phyloP scores from a whole-genome alignment of 352 stramenopile genomes.

The Phytophthora rubi region DNA sequence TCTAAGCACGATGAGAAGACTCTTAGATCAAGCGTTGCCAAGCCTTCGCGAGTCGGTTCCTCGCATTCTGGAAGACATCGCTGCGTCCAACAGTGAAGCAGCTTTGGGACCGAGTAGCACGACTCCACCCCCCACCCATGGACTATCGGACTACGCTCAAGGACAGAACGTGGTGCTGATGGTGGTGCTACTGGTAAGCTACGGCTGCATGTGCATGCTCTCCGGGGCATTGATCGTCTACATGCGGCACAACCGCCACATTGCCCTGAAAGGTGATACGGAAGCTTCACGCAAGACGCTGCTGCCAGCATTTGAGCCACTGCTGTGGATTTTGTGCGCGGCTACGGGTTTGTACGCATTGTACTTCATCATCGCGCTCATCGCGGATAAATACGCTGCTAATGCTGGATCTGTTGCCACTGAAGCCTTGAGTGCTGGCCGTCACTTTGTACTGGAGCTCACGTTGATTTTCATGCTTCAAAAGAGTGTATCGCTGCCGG shows the following conservation, averaged over 20 bases:
- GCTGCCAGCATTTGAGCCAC: slow-evolving; percentile 54
- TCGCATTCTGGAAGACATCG: slow-evolving; percentile 23
- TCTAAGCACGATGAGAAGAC: slow-evolving; percentile 17
- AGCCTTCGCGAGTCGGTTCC: slow-evolving; percentile 23
- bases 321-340: slow-evolving; percentile 50
- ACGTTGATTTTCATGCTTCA: slow-evolving; percentile 63
- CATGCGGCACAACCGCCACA: slow-evolving; percentile 51
- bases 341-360: slow-evolving; percentile 37
- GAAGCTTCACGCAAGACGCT: slow-evolving; percentile 56
- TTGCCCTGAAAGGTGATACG: slow-evolving; percentile 42
- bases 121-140: not conserved
- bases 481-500: slow-evolving; percentile 56
- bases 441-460: slow-evolving; percentile 54
- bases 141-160: slow-evolving; percentile 27
- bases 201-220: slow-evolving; percentile 43
- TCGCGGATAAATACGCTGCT: slow-evolving; percentile 28
- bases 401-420: slow-evolving; percentile 24
- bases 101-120: not conserved
- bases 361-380: slow-evolving; percentile 41
- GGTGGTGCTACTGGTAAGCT: slow-evolving; percentile 45
- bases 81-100: not conserved
- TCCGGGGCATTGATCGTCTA: slow-evolving; percentile 48
- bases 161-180: slow-evolving; percentile 42
- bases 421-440: slow-evolving; percentile 46
- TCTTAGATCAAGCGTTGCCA: slow-evolving; percentile 23